Evolutionary conservation across 148 eudicot species (phyloP).

Genomic region (Polygonum maritimum): DNA sequence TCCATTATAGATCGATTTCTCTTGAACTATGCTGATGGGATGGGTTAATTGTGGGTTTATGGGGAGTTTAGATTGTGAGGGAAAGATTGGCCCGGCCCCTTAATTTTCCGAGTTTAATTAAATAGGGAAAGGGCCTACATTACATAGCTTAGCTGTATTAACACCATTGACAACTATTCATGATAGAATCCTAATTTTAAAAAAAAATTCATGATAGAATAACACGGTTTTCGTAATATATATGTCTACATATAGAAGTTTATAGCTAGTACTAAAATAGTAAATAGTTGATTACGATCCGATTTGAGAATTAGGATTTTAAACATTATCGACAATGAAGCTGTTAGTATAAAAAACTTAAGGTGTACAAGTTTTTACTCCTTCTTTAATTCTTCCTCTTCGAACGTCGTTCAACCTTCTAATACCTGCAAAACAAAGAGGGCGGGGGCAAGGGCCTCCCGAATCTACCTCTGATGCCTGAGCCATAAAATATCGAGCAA

Average conservation of each 20-base stretch:
- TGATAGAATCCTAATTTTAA: not conserved
- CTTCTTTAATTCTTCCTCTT: no score
- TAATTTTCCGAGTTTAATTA: not conserved
- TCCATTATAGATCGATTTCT: not conserved
- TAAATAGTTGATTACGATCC: not conserved
- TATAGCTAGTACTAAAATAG: not conserved
- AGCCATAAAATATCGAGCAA: no score
- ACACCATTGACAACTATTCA: not conserved
- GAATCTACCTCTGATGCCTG: no score
- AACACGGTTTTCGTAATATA: not conserved
- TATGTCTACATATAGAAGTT: not conserved
- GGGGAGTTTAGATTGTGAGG: not conserved
- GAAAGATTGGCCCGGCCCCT: not conserved
- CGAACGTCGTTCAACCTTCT: no score
- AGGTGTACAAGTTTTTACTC: no score
- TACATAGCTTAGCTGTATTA: not conserved
- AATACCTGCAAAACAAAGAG: no score
- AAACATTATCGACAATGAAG: no score
- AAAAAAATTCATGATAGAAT: not conserved
- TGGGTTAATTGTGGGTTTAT: not conserved
- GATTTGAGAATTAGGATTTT: not conserved
- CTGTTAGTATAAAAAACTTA: no score
- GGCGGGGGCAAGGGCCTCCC: no score
- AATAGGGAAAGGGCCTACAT: not conserved
- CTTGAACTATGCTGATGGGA: not conserved